A percentile compares a stretch with the other conserved stretches of the same genome.
Evolutionary conservation across 73 alveolate species (phyloP).

Genomic region (Symbiodinium pilosum): DNA sequence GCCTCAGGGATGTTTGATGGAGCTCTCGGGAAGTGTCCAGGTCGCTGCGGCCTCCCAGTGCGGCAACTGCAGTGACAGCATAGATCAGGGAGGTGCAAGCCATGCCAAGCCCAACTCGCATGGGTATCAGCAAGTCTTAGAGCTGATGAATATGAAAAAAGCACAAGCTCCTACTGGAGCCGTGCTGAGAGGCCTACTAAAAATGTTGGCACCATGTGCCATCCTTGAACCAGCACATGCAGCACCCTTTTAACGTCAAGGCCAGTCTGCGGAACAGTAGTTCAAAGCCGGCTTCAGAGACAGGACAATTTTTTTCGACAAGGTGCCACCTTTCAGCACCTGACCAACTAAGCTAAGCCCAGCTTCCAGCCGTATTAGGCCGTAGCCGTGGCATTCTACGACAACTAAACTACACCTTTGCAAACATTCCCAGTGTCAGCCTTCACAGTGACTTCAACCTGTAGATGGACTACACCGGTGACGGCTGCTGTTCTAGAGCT

Average conservation of each 20-base stretch:
- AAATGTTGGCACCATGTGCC: neutral
- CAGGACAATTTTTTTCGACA: too few species aligned
- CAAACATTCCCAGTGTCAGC: too few species aligned
- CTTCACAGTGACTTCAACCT: too few species aligned
- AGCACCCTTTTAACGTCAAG: too few species aligned
- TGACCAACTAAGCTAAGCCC: too few species aligned
- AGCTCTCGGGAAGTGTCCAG: neutral
- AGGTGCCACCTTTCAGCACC: too few species aligned
- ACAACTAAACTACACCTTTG: too few species aligned
- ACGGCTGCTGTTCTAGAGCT: neutral
- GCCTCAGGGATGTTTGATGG: neutral
- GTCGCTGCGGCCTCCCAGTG: neutral
- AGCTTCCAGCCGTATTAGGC: too few species aligned
- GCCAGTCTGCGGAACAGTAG: too few species aligned
- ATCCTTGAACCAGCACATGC: conserved; percentile 4
- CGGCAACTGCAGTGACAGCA: neutral
- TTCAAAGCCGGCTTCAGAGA: too few species aligned
- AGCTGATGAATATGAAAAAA: neutral
- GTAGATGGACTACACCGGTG: too few species aligned
- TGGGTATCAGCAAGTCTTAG: neutral
- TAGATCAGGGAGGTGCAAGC: neutral
- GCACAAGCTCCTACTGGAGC: neutral
- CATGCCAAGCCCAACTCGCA: neutral
- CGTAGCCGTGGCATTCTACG: too few species aligned
- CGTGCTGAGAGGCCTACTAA: conserved; percentile 10